Percentiles rank a stretch among this genome's conserved stretches.
Evolutionary conservation across 768 basidiomycete genomes (phyloP).

Genomic region (Boletellus sp.): DNA sequence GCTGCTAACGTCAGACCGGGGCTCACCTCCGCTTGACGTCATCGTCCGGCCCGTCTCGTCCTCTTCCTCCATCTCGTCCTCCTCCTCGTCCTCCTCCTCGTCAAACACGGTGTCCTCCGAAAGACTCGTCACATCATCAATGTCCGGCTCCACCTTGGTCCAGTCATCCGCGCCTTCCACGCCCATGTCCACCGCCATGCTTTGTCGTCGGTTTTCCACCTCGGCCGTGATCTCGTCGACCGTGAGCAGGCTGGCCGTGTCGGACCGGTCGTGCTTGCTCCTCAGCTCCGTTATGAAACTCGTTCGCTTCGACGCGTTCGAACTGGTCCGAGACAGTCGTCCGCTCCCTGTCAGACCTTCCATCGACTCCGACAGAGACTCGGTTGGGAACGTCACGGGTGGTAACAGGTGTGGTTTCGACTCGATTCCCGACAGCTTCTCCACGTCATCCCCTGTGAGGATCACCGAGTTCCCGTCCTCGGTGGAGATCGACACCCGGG

Average conservation of each 20-base stretch:
- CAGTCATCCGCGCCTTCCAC: constrained; percentile 62
- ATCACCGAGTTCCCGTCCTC: constrained; percentile 68
- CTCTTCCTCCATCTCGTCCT: constrained; percentile 44
- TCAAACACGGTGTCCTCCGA: constrained; percentile 46
- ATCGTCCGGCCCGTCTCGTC: constrained; percentile 51
- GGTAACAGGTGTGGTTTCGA: constrained; percentile 62
- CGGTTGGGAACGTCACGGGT: constrained; percentile 72
- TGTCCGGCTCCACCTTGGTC: constrained; percentile 61
- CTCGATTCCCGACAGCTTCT: constrained; percentile 24
- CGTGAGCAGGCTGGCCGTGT: constrained; percentile 89
- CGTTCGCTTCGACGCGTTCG: constrained; percentile 55
- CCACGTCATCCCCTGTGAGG: constrained; percentile 49
- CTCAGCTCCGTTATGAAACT: constrained; percentile 81
- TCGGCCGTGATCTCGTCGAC: constrained; percentile 98
- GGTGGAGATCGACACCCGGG: constrained; percentile 71
- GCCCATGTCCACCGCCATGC: constrained; percentile 42
- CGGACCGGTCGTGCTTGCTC: constrained; percentile 78
- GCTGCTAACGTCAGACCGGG: neutral
- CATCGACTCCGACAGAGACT: constrained; percentile 79
- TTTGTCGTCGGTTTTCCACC: constrained; percentile 67
- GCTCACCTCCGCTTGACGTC: constrained; percentile 52
- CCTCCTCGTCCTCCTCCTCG: constrained; percentile 49
- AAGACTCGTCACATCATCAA: constrained; percentile 46
- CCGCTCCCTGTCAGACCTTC: constrained; percentile 44
- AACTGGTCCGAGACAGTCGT: constrained; percentile 43